Conservation (phyloP, 129 eudicot genomes). For the Daucus carota region DH1_v3.0 NC_030387.2:7096001-7096500, state of each 20-base stretch:
- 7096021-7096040: too few species aligned
- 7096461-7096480: constrained; percentile 80
- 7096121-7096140: neutral
- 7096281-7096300: constrained; percentile 70
- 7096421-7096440: constrained; percentile 63
- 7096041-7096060: too few species aligned
- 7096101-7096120: neutral
- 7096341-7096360: constrained; percentile 67
- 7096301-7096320: constrained; percentile 74
- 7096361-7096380: constrained; percentile 61
- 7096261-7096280: constrained; percentile 76
- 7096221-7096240: constrained; percentile 15
- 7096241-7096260: constrained; percentile 84
- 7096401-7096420: constrained; percentile 80
- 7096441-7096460: constrained; percentile 82
- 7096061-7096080: too few species aligned
- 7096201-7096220: too few species aligned
- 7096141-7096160: too few species aligned
- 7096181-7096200: too few species aligned
- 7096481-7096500: constrained; percentile 84
- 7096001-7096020: constrained; percentile 96
- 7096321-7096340: constrained; percentile 75
- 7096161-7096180: too few species aligned
- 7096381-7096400: constrained; percentile 69
- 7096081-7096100: neutral